Base-by-base conservation (phyloP, 2,329 filamentous ascomycete genomes). In the Rhynchosporium secalis region DNA sequence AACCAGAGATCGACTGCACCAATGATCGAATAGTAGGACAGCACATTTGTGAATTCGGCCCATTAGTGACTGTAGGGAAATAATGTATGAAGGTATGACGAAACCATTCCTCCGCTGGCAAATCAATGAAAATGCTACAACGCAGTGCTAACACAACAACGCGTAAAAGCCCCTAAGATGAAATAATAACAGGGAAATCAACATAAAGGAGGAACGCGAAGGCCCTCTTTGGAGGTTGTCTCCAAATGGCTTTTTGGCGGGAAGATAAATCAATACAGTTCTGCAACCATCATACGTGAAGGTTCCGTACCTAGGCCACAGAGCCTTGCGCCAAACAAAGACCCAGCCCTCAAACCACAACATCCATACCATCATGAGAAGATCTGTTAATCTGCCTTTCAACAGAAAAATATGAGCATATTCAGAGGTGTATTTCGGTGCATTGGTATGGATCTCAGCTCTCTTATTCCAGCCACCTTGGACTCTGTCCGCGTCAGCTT, bases 41-140 rank as follows among this genome's bases (percentile, higher is more conserved):
- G 48, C 48, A 29, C 13, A 13, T n/a, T 43, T n/a, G 41, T 13
- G 13, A 13, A n/a, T 43, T 43, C 41, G 29, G 29, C 8, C 13
- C 33, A 51, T 51, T 33, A 26, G 13, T 12, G 41, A 56, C 40
- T 55, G 41, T 20, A 60, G 20, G 28, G 20, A 33, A 31, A 31
- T 48, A 9, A 26, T 12, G 41, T 48, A 60, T 54, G 58, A 29
- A 26, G 33, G 58, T 56, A 10, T 48, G 58, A 56, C 49, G 36
- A 20, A 41, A 56, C 15, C n/a, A 45, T 43, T 46, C 38, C 52
- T 13, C 8, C 28, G 49, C 13, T 40, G 49, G 38, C 26, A 38
- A 15, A 52, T 20, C 49, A 38, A 7, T 52, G 15, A 36, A 41
- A 40, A 60, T 31, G 49, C 31, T 5, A 31, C 41, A 33, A 13